phyloP scores from a whole-genome alignment of 1,284 basidiomycete species.

The Schizophyllum amplum region DNA sequence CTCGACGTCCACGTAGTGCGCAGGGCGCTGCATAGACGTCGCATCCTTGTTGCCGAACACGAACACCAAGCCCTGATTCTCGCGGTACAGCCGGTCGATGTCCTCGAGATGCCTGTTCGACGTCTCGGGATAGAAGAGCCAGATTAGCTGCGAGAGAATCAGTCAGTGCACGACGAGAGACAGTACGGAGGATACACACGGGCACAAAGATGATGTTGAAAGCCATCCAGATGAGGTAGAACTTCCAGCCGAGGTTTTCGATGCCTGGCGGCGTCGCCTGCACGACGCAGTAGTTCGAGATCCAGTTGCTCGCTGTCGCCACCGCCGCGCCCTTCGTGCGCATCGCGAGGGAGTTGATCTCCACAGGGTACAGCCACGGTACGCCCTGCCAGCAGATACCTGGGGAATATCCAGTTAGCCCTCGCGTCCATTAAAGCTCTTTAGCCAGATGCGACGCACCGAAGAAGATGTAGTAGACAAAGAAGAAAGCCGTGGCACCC shows the following conservation, averaged over 20 bases:
- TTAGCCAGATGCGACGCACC: slow-evolving; percentile 57
- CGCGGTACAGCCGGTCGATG: slow-evolving; percentile 37
- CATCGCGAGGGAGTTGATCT: slow-evolving; percentile 56
- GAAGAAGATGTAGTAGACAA: slow-evolving; percentile 67
- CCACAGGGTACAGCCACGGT: slow-evolving; percentile 60
- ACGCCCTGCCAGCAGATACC: slow-evolving; percentile 34
- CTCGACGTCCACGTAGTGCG: slow-evolving; percentile 26
- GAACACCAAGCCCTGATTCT: slow-evolving; percentile 30
- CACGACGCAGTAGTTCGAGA: slow-evolving; percentile 51
- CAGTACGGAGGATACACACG: slow-evolving; percentile 19
- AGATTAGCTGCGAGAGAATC: slow-evolving; percentile 24
- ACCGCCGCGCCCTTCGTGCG: slow-evolving; percentile 62
- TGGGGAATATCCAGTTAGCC: neutral
- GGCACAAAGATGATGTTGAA: slow-evolving; percentile 41
- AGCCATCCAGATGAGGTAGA: slow-evolving; percentile 37
- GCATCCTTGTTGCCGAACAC: slow-evolving; percentile 33
- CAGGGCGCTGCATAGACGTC: slow-evolving; percentile 30
- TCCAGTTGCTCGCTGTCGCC: slow-evolving; percentile 65
- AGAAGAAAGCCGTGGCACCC: slow-evolving; percentile 49
- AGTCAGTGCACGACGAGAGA: neutral
- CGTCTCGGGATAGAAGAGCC: slow-evolving; percentile 37
- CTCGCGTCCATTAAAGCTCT: no score
- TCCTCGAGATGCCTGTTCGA: slow-evolving; percentile 38
- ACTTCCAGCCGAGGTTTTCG: slow-evolving; percentile 34
- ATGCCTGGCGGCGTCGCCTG: slow-evolving; percentile 37